These are phyloP conservation scores for Kuraishia borneana DNA, from an alignment of 805 yeast species.

Conservation along the genomic window DNA sequence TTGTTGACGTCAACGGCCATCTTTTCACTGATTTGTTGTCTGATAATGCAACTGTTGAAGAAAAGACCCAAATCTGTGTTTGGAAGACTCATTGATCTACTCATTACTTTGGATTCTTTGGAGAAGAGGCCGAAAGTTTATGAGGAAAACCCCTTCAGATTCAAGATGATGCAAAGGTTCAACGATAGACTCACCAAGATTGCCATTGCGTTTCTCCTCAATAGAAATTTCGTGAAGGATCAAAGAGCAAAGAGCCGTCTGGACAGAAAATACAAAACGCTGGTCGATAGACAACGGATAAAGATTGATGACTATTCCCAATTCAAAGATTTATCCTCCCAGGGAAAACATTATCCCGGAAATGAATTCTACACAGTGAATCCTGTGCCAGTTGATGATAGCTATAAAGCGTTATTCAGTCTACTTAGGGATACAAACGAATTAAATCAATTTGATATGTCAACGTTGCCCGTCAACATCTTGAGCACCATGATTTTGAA, in stretches of 20 bases:
- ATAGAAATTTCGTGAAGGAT: conserved; percentile 21
- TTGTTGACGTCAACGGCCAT: conserved; percentile 42
- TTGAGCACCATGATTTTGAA: conserved; percentile 54
- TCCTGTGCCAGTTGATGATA: conserved; percentile 23
- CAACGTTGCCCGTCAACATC: conserved; percentile 52
- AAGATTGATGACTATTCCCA: conserved; percentile 27
- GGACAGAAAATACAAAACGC: conserved; percentile 19
- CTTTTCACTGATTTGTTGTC: conserved; percentile 59
- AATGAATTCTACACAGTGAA: conserved; percentile 17
- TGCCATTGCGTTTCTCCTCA: conserved; percentile 18
- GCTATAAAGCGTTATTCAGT: conserved; percentile 58
- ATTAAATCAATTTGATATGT: conserved; percentile 55
- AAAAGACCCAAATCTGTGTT: conserved; percentile 51
- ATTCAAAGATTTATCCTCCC: conserved; percentile 34
- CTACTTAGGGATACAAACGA: conserved; percentile 53
- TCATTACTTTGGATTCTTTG: conserved; percentile 52
- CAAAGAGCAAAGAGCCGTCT: conserved; percentile 17
- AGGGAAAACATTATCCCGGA: conserved; percentile 5
- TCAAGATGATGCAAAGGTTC: conserved; percentile 18
- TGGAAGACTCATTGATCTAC: conserved; percentile 40
- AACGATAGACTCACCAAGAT: conserved; percentile 24
- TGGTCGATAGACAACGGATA: conserved; percentile 19
- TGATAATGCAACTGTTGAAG: conserved; percentile 50
- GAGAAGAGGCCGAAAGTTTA: conserved; percentile 41
- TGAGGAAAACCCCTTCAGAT: conserved; percentile 18